Percentiles rank a stretch among this genome's conserved stretches.
Evolutionary conservation across 768 basidiomycete species (phyloP).

Genomic region (Exidia glandulosa): DNA sequence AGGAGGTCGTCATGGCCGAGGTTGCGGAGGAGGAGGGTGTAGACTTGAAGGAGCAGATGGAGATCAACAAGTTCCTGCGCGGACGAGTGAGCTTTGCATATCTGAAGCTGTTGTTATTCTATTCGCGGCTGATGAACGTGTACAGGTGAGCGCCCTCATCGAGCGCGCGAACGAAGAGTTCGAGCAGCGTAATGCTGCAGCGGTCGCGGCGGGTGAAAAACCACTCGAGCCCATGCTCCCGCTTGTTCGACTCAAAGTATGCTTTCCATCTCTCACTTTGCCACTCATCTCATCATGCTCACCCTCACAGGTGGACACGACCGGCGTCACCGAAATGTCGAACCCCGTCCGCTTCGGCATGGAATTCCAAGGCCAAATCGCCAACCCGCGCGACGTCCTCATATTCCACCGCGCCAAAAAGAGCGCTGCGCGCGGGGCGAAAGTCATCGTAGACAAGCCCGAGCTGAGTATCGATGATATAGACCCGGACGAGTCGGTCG

Average conservation of each 20-base stretch:
- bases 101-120: background rate
- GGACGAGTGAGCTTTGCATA: slow-evolving; percentile 34
- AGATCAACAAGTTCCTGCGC: slow-evolving; percentile 72
- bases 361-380: slow-evolving; percentile 81
- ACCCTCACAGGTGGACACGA: slow-evolving; percentile 93
- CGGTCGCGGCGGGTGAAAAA: slow-evolving; percentile 50
- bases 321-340: slow-evolving; percentile 80
- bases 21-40: slow-evolving; percentile 67
- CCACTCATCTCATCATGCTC: slow-evolving; percentile 18
- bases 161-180: slow-evolving; percentile 65
- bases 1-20: slow-evolving; percentile 65
- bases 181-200: slow-evolving; percentile 61
- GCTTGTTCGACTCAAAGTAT: slow-evolving; percentile 76
- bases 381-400: slow-evolving; percentile 90
- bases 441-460: slow-evolving; percentile 64
- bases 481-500: slow-evolving; percentile 51
- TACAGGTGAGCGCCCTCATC: too few relatives aligned
- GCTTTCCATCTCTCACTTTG: slow-evolving; percentile 30
- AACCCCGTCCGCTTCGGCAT: slow-evolving; percentile 97
- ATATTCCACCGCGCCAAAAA: slow-evolving; percentile 82
- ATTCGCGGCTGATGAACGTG: slow-evolving; percentile 50
- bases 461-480: slow-evolving; percentile 70
- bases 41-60: slow-evolving; percentile 70
- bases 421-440: slow-evolving; percentile 33
- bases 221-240: slow-evolving; percentile 67